phyloP scores from a whole-genome alignment of 108 stramenopile species.

The Aureococcus anophagefferens region DNA sequence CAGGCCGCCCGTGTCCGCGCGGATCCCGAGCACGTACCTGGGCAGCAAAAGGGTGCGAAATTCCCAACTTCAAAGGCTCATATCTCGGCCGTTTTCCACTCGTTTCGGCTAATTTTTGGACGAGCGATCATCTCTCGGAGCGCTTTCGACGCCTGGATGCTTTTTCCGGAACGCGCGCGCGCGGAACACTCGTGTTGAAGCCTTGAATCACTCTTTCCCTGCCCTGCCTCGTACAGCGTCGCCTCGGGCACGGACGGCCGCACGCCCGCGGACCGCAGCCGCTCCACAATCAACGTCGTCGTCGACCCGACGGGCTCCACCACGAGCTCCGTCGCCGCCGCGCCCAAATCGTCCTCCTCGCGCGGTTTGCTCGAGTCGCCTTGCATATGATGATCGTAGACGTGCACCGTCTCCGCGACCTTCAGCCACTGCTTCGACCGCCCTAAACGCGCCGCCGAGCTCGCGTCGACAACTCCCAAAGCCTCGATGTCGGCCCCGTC shows the following conservation, averaged over 20 bases:
- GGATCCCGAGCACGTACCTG: constrained; percentile 81
- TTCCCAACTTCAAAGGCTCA: no score
- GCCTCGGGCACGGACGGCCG: constrained; percentile 70
- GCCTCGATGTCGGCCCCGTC: background rate
- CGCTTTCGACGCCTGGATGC: no score
- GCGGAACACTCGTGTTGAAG: no score
- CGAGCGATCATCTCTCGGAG: no score
- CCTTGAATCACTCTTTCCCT: no score
- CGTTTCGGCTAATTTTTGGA: no score
- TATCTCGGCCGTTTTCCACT: no score
- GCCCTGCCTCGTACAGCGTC: no score
- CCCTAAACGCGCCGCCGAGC: background rate
- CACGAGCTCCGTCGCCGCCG: constrained; percentile 12
- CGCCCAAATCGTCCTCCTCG: background rate
- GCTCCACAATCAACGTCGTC: constrained; percentile 72
- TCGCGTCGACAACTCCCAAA: background rate
- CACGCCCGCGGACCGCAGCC: constrained; percentile 47
- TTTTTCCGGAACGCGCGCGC: no score
- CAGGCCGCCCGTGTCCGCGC: constrained; percentile 83
- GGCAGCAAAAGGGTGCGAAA: no score
- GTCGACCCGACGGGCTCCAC: constrained; percentile 77
- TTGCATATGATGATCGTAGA: background rate
- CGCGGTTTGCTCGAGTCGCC: no score
- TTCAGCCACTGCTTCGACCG: background rate
- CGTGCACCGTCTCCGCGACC: background rate